Evolutionary conservation across 164 flowering plant genomes (phyloP), one percentile per base, ranked within the genome.

Genomic region (Brasenia schreberi): DNA sequence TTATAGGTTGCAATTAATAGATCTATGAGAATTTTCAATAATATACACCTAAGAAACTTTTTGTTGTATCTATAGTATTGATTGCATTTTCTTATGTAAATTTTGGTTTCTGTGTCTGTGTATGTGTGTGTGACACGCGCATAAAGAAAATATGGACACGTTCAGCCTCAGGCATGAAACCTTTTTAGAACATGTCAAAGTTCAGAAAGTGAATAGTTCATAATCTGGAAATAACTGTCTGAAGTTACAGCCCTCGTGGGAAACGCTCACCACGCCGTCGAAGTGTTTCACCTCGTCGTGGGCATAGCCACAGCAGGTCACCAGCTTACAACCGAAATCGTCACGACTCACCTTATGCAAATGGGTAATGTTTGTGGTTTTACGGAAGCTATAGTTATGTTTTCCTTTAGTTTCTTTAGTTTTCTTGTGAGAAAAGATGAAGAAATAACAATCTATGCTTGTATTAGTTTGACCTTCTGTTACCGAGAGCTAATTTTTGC

Each of bases 181-280:
- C 39, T 4, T 33, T 33, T 33, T 33, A 33, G 39, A 33, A 33
- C 39, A 33, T 23, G 39, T 33, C 39, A 33, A 33, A 33, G 39
- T 33, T 33, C 39, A 33, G 39, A 33, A 33, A 33, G 39, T 1
- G 39, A 60, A 19, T 11, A 18, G 62, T n/a, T 60, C 7, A n/a
- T 60, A 60, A 60, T n/a, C 62, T 60, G 27, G n/a, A 11, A n/a
- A 60, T 11, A 11, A 11, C 18, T 19, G 62, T 4, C 62, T 11
- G 95, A 87, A 86, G 89, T 63, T 82, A 83, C 76, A 92, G 96
- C 70, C 98, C 96, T 18, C 96, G 90, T 59, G 92, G 78, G 9
- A 83, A 83, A 56, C 85, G 92, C 42, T 96, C 96, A 33, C 78
- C 81, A 61, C 88, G 85, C 58, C 65, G 66, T 19, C 90, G 87